Percentiles rank a stretch among this genome's conserved stretches.
These are phyloP conservation scores for Xenoacremonium recifei DNA, from an alignment of 2,329 filamentous ascomycete species.

Conservation along the genomic window DNA sequence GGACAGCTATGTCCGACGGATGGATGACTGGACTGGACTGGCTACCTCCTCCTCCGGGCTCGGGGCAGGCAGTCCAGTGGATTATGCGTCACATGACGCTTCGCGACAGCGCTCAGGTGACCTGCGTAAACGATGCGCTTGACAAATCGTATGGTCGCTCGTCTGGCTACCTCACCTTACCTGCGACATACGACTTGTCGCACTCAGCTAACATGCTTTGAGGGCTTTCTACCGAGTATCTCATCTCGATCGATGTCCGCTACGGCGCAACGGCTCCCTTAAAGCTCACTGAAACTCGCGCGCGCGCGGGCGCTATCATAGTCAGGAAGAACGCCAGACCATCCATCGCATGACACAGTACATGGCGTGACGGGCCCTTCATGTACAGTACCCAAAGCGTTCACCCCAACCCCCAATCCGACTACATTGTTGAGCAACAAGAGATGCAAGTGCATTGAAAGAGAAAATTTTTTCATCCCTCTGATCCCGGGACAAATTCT, in stretches of 20 bases:
- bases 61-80: neutral
- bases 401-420: slow-evolving; percentile 4
- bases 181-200: neutral
- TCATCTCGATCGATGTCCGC: no score
- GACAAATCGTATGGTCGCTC: no score
- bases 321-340: no score
- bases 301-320: no score
- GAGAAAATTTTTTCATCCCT: neutral
- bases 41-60: neutral
- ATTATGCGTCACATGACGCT: slow-evolving; percentile 23
- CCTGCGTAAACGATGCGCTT: no score
- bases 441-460: no score
- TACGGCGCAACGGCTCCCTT: no score
- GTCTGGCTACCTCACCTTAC: neutral
- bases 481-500: neutral
- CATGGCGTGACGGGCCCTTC: slow-evolving; percentile 21
- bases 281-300: no score
- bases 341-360: slow-evolving; percentile 20
- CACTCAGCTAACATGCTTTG: neutral
- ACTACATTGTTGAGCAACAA: no score
- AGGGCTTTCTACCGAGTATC: no score
- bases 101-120: neutral
- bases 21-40: no score
- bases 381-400: slow-evolving; percentile 2
- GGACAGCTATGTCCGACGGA: no score